These are phyloP conservation scores for Suillus cothurnatus DNA, from an alignment of 768 basidiomycete species.

Conservation along the genomic window DNA sequence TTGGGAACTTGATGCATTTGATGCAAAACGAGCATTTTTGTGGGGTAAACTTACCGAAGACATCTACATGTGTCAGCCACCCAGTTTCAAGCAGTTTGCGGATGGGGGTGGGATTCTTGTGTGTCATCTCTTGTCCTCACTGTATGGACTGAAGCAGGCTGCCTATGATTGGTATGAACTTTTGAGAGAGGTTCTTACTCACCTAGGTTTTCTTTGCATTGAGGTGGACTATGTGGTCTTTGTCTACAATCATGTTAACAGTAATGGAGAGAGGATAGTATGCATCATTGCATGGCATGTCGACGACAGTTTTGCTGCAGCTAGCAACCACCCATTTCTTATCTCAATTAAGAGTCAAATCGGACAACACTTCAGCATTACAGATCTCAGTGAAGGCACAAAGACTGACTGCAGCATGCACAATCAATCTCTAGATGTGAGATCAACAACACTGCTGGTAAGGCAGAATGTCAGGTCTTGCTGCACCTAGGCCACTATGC, in stretches of 20 bases:
- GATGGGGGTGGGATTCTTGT: neutral
- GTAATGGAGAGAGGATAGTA: neutral
- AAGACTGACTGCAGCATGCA: no score
- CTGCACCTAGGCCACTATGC: no score
- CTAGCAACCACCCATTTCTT: neutral
- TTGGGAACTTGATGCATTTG: constrained; percentile 40
- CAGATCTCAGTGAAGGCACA: no score
- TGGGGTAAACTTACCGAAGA: constrained; percentile 38
- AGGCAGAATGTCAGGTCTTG: no score
- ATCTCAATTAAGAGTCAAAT: neutral
- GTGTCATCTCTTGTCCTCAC: neutral
- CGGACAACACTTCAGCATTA: neutral
- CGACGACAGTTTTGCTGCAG: neutral
- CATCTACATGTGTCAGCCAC: constrained; percentile 48
- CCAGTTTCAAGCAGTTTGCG: constrained; percentile 16
- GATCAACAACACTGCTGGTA: no score
- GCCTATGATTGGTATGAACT: constrained; percentile 8
- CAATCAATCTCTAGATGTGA: no score
- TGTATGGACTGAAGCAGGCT: constrained; percentile 11
- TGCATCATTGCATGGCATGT: constrained; percentile 3
- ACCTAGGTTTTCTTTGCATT: neutral
- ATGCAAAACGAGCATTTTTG: constrained; percentile 46
- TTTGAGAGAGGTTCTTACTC: neutral
- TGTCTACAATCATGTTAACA: neutral
- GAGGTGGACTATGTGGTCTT: neutral